Base-by-base conservation (phyloP, 2,329 filamentous ascomycete genomes). In the Alternaria postmessia region DNA sequence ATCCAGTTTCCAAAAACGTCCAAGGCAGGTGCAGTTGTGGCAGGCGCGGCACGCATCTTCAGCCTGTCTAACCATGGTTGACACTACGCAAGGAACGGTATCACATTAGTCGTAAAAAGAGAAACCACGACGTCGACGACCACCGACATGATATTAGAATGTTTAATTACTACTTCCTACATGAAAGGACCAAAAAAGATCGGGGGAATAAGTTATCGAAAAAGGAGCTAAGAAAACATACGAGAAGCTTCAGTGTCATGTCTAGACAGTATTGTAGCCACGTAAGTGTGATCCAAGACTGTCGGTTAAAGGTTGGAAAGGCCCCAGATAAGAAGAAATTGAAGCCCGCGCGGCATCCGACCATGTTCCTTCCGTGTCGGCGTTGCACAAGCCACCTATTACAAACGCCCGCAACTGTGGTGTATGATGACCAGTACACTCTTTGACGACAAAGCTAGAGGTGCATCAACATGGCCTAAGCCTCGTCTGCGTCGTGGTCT, bases 161-260 rank as follows among this genome's bases (percentile, higher is more conserved):
- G 73, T 73, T 71, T 67, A 78, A 78, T 78, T 78, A 78, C 76
- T 78, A 77, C 70, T 71, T 77, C 75, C 72, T 77, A 76, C 67
- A 72, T 73, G 71, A 71, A 77, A 77, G 71, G 68, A 70, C 73
- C 72, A 75, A 73, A 73, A 71, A 74, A 61, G 38, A 41, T 41
- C 57, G 63, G 76, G 76, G 76, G 75, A 77, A 78, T 78, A 78
- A 74, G 70, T 77, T 77, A 75, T 76, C 71, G 75, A 78, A 78
- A 57, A 78, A 57, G 70, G 32, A 69, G 69, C 70, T 76, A 77
- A 75, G 69, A 74, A 76, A 78, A 78, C 75, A 78, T 74, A 78
- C 70, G 73, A 76, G 72, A 76, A 74, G 68, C 32, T 36, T 36
- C 63, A 68, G 72, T 67, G 71, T 68, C 73, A 68, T 72, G 72